These are phyloP conservation scores for Galium porrigens DNA, from an alignment of 305 asterid genomes.

Conservation along the genomic window DNA sequence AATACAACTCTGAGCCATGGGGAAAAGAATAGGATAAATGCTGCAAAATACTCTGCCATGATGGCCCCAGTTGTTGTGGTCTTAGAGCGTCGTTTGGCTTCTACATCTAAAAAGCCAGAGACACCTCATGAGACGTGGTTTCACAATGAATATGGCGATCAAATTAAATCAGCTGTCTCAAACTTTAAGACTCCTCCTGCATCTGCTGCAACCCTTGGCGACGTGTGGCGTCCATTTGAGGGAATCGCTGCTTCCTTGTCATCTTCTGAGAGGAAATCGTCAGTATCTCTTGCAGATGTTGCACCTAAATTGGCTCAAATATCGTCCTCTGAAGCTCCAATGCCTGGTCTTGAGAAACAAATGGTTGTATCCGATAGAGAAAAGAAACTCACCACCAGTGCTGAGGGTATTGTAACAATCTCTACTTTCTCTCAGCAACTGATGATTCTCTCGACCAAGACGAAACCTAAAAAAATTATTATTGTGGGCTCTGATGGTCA, in stretches of 20 bases:
- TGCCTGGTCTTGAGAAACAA: slow-evolving; percentile 99
- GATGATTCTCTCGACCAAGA: slow-evolving; percentile 77
- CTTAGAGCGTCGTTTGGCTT: slow-evolving; percentile 90
- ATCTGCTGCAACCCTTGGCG: slow-evolving; percentile 77
- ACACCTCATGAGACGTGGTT: slow-evolving; percentile 96
- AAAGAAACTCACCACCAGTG: slow-evolving; percentile 29
- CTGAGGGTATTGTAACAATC: slow-evolving; percentile 59
- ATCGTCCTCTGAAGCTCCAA: slow-evolving; percentile 79
- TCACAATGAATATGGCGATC: slow-evolving; percentile 60
- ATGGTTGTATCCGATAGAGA: slow-evolving; percentile 46
- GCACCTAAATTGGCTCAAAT: slow-evolving; percentile 75
- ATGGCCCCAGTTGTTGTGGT: slow-evolving; percentile 94
- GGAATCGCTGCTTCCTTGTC: slow-evolving; percentile 72
- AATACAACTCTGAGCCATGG: slow-evolving; percentile 62
- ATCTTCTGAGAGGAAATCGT: slow-evolving; percentile 84
- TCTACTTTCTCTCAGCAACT: slow-evolving; percentile 72
- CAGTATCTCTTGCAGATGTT: slow-evolving; percentile 77
- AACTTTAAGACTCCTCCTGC: slow-evolving; percentile 82
- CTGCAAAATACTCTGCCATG: slow-evolving; percentile 97
- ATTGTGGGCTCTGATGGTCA: slow-evolving; percentile 86
- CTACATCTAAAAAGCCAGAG: slow-evolving; percentile 86
- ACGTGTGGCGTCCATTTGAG: slow-evolving; percentile 95
- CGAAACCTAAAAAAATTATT: slow-evolving; percentile 80
- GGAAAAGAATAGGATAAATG: slow-evolving; percentile 87
- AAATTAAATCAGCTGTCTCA: slow-evolving; percentile 62